Evolutionary conservation across 345 rosid genomes (phyloP).

Genomic region (rapeseed (Brassica napus)): Da-Ae NC_063442.1:1732501-1733000

Average conservation of each 20-base stretch:
- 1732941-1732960: conserved; percentile 94
- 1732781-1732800: conserved; percentile 60
- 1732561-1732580: conserved; percentile 73
- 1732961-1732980: conserved; percentile 91
- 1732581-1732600: conserved; percentile 86
- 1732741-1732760: conserved; percentile 72
- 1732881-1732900: conserved; percentile 51
- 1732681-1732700: too few relatives aligned
- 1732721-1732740: conserved; percentile 67
- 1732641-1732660: conserved; percentile 2
- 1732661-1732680: too few relatives aligned
- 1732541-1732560: conserved; percentile 38
- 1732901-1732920: conserved; percentile 63
- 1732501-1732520: conserved; percentile 14
- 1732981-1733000: conserved; percentile 73
- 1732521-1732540: conserved; percentile 3
- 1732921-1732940: conserved; percentile 91
- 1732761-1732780: conserved; percentile 95
- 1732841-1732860: too few relatives aligned
- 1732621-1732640: conserved; percentile 46
- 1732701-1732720: conserved; percentile 56
- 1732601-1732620: conserved; percentile 89
- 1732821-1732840: too few relatives aligned
- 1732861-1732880: background rate
- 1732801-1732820: background rate